Conservation (phyloP, 306 rosid species). For the Arachis hypogaea region DNA sequence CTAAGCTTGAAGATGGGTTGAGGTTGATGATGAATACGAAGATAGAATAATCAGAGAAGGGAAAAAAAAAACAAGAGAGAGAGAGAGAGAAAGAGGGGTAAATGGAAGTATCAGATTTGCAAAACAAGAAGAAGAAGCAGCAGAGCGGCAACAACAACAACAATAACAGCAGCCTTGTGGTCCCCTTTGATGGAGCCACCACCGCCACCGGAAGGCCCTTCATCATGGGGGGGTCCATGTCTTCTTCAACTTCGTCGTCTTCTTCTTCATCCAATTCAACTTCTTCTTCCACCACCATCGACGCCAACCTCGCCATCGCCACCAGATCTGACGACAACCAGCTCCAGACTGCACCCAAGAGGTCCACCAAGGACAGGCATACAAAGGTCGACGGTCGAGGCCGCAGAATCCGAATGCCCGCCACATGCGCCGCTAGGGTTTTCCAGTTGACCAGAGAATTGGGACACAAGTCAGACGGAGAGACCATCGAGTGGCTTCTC, state of each 20-base stretch:
- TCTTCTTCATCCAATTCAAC: constrained; percentile 45
- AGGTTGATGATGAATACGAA: too few relatives aligned
- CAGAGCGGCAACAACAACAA: constrained; percentile 37
- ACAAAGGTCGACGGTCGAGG: constrained; percentile 94
- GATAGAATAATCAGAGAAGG: neutral
- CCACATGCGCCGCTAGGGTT: constrained; percentile 90
- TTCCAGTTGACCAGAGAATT: constrained; percentile 86
- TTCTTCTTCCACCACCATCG: constrained; percentile 49
- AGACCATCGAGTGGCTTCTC: constrained; percentile 89
- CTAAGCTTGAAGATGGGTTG: constrained; percentile 5
- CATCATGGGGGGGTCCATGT: constrained; percentile 77
- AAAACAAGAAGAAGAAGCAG: constrained; percentile 63
- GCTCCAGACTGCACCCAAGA: constrained; percentile 45
- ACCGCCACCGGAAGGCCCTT: constrained; percentile 33
- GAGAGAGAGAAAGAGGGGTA: neutral
- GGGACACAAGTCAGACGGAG: constrained; percentile 92
- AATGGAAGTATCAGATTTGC: constrained; percentile 86
- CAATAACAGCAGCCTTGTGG: constrained; percentile 42
- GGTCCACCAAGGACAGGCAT: constrained; percentile 90
- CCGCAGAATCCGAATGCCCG: constrained; percentile 93
- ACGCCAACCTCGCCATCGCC: constrained; percentile 85
- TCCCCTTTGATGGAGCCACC: constrained; percentile 61
- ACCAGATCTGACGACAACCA: constrained; percentile 69
- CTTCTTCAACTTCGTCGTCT: constrained; percentile 36
- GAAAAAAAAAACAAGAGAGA: neutral